Percentiles rank a stretch among this genome's conserved stretches.
phyloP scores from a whole-genome alignment of 2,329 filamentous ascomycete genomes.

The Paraphoma sp. region DNA sequence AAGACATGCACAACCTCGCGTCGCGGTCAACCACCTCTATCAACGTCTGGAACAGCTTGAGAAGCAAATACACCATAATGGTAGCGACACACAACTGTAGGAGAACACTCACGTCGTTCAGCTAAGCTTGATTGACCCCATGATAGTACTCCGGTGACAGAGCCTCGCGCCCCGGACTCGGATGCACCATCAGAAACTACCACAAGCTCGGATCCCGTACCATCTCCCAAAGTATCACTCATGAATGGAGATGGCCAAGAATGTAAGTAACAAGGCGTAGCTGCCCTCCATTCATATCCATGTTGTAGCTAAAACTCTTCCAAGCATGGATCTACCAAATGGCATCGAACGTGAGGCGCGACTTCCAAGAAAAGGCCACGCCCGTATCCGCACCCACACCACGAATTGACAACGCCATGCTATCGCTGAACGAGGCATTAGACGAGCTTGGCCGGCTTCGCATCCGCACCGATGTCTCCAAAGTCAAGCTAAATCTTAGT shows the following conservation, averaged over 20 bases:
- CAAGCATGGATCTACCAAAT: slow-evolving; percentile 38
- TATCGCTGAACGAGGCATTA: slow-evolving; percentile 32
- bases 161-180: neutral
- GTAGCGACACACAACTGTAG: slow-evolving; percentile 7
- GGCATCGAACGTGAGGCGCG: slow-evolving; percentile 30
- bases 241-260: slow-evolving; percentile 26
- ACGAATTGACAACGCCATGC: slow-evolving; percentile 35
- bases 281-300: neutral
- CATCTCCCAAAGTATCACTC: slow-evolving; percentile 19
- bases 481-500: slow-evolving; percentile 20
- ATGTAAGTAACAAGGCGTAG: slow-evolving; percentile 13
- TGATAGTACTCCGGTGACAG: neutral
- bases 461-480: slow-evolving; percentile 20
- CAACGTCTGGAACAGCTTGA: slow-evolving; percentile 34
- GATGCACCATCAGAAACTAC: neutral
- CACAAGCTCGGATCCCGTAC: slow-evolving; percentile 1
- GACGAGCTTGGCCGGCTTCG: slow-evolving; percentile 34
- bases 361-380: slow-evolving; percentile 29
- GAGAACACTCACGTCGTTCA: neutral
- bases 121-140: neutral
- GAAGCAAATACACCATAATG: slow-evolving; percentile 20
- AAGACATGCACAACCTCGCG: slow-evolving; percentile 29
- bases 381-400: slow-evolving; percentile 26
- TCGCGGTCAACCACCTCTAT: slow-evolving; percentile 25
- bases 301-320: neutral